Evolutionary conservation across 305 asterid genomes (phyloP).

Genomic region (Fraxinus nigra): DNA sequence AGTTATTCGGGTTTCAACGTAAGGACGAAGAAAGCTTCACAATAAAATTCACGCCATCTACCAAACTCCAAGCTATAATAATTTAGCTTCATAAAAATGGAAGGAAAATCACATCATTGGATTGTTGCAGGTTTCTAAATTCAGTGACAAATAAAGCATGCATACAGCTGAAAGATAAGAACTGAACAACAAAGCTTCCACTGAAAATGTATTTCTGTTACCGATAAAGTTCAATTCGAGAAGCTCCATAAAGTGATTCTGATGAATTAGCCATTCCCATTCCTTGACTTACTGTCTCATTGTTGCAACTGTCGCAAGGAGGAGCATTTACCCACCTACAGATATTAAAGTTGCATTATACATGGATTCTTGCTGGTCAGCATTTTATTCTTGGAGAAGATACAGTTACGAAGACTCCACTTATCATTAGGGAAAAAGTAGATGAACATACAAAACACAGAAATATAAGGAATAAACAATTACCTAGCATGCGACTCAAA

Average conservation of each 20-base stretch:
- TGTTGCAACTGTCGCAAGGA: constrained; percentile 75
- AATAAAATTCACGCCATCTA: background rate
- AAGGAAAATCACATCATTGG: constrained; percentile 6
- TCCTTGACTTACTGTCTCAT: constrained; percentile 66
- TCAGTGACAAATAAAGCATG: constrained; percentile 5
- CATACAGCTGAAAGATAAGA: constrained; percentile 10
- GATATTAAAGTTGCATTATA: constrained; percentile 19
- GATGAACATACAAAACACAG: constrained; percentile 19
- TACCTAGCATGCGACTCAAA: background rate
- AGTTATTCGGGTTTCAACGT: background rate
- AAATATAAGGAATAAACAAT: constrained; percentile 7
- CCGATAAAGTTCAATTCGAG: constrained; percentile 85
- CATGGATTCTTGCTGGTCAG: constrained; percentile 16
- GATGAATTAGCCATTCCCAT: constrained; percentile 64
- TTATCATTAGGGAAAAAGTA: background rate
- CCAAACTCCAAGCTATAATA: background rate
- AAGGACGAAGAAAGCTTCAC: background rate
- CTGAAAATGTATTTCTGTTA: constrained; percentile 26
- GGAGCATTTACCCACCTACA: constrained; percentile 94
- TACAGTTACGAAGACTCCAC: background rate
- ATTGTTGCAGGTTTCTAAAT: constrained; percentile 17
- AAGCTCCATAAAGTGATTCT: constrained; percentile 70
- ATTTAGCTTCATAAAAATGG: constrained; percentile 4
- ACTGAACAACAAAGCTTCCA: background rate
- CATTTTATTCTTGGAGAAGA: constrained; percentile 17